Base-by-base conservation (phyloP, 2,329 filamentous ascomycete species). In the Hymenoscyphus fraxineus region DNA sequence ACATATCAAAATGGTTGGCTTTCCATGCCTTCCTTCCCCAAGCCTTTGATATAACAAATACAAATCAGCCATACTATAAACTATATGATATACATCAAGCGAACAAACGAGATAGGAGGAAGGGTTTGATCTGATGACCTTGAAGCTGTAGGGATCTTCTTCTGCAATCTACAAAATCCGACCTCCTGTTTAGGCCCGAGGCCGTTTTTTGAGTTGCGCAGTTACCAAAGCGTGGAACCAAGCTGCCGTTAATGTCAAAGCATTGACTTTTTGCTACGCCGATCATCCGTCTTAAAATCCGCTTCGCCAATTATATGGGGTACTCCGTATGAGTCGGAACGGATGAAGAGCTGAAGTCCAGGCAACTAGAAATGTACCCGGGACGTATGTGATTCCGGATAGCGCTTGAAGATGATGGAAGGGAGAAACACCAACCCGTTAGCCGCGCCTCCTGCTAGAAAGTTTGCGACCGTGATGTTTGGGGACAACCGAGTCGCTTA, bases 401-500 rank as follows among this genome's bases (percentile, higher is more conserved):
- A 51, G 44, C 44, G 44, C 44, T 51, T 51, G 44, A 51, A 51
- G n/a, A 22, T 47, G 10, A n/a, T 16, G 19, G 41, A 47, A 47
- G 41, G 19, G 10, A 12, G 22, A 51, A 51, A 22, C n/a, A 51
- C 44, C 2, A 22, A 22, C 44, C 19, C 44, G 19, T 51, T 51
- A 51, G 44, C 44, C 44, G 44, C 44, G n/a, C 19, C 44, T 16
- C 22, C 12, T n/a, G 19, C 41, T 47, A 9, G 41, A 47, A 47
- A 47, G 41, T 19, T 16, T 47, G 41, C 7, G 16, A 3, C 15
- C 32, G 55, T 13, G 9, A 27, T 58, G 58, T n/a, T 41, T 38
- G 57, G 57, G 32, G 57, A 59, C 32, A 41, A 13, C 57, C 57
- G 58, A 59, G 22, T 59, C 58, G 58, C 38, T 19, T 59, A 59